Evolutionary conservation across 306 rosid genomes (phyloP), one percentile per base, ranked within the genome.

Genomic region (Citrullus colocynthis): DNA sequence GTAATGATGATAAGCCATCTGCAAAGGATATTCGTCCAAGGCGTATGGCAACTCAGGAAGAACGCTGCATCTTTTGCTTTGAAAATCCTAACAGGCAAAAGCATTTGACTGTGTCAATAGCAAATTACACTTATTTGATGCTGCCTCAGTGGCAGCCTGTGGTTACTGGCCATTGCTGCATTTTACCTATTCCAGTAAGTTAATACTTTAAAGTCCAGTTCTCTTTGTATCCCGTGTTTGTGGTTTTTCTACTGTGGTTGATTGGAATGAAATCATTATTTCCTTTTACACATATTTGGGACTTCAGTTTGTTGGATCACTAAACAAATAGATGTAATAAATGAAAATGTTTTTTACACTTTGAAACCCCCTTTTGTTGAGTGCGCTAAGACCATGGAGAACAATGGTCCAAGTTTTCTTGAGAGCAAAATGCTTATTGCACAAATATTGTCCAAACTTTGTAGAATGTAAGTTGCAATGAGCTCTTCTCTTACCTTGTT

Each of bases 151-250:
- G 88, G 90, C 91, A 95, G 81, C 90, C 97, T 20, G 70, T 95
- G 80, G 96, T 87, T 72, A 88, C 89, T 16, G 98, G 97, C 72
- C 98, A 90, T 86, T 95, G 98, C 83, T 95, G 93, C 83, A 92
- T 95, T 83, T 80, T 92, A 64, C 95, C 98, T 1, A 88, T 90
- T 87, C 90, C 87, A 87, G 98, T 92, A 81, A 85, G 87, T 80
- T 82, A 17, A 4, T 12, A 48, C 52, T 48, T 48, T 48, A 9
- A 7, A 37, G 8, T 17, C 14, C 37, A 63, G 6, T 63, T 17
- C 67, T 57, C 48, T 41, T 65, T 37, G 69, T 36, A 36, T 6
- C 21, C 44, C 54, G 75, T 75, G 9, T 4, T 70, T 80, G 20
- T 79, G 56, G 59, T 73, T 70, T 69, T 12, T 69, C 56, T 69